Evolutionary conservation across 352 stramenopile genomes (phyloP).

Genomic region (Phytophthora vignae): DNA sequence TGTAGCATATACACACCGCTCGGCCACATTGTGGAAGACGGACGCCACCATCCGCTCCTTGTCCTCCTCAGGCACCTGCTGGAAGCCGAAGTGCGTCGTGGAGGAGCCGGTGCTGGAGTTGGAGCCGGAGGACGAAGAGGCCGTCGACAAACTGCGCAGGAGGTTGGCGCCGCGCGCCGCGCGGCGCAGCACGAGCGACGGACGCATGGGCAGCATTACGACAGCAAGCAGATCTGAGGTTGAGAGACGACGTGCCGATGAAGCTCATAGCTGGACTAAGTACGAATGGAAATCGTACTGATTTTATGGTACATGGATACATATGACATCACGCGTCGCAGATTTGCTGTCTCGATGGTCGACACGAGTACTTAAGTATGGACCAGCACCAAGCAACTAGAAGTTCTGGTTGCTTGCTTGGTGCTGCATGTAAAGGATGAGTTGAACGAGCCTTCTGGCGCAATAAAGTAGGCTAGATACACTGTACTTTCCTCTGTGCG

Average conservation of each 20-base stretch:
- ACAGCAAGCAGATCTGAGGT: background rate
- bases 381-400: too few species aligned
- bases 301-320: background rate
- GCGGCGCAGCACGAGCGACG: constrained; percentile 28
- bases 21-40: constrained; percentile 98
- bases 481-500: too few species aligned
- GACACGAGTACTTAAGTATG: too few species aligned
- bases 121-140: constrained; percentile 5
- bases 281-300: background rate
- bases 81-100: constrained; percentile 91
- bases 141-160: constrained; percentile 26
- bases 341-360: background rate
- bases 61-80: constrained; percentile 89
- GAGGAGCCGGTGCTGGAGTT: constrained; percentile 18
- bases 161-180: constrained; percentile 16
- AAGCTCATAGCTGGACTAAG: background rate
- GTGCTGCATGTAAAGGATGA: too few species aligned
- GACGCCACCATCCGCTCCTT: constrained; percentile 96
- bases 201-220: background rate
- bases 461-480: too few species aligned
- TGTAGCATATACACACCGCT: constrained; percentile 74
- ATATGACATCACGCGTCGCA: background rate
- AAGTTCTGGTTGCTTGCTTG: too few species aligned
- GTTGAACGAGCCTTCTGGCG: too few species aligned
- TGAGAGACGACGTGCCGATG: background rate